These are phyloP conservation scores for Tilletia caries DNA, from an alignment of 1,284 basidiomycete genomes.

Conservation along the genomic window DNA sequence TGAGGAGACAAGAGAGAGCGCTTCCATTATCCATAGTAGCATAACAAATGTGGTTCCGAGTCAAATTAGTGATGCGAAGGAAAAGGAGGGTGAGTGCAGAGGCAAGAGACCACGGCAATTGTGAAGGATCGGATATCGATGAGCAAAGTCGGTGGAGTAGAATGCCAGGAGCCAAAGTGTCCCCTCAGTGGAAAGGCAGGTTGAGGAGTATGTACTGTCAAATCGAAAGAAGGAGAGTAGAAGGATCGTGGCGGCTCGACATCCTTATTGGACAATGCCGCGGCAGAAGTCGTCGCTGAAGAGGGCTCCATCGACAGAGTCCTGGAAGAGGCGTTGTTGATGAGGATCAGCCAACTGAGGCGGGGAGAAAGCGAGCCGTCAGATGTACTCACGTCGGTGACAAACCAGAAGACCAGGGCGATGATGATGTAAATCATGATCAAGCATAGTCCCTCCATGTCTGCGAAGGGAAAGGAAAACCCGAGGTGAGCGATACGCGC, in stretches of 20 bases:
- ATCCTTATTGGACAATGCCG: not conserved
- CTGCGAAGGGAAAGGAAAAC: not conserved
- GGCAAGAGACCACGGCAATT: too few species aligned
- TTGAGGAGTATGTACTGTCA: not conserved
- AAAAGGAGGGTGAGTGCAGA: too few species aligned
- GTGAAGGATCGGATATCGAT: too few species aligned
- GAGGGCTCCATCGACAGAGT: conserved; percentile 2
- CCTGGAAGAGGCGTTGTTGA: not conserved
- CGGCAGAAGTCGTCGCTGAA: conserved; percentile 9
- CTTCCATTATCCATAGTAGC: too few species aligned
- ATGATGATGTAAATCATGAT: conserved; percentile 42
- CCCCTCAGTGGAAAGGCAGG: not conserved
- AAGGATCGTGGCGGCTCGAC: too few species aligned
- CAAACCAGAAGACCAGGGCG: conserved; percentile 37
- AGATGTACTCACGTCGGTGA: conserved; percentile 21
- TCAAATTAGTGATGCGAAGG: too few species aligned
- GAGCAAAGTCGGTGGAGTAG: too few species aligned
- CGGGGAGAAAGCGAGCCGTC: not conserved
- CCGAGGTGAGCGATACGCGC: not conserved
- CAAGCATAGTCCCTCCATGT: conserved; percentile 39
- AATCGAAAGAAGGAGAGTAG: too few species aligned
- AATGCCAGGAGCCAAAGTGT: too few species aligned
- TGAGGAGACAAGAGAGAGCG: too few species aligned
- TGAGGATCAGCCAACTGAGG: not conserved
- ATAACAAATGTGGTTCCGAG: too few species aligned